These are phyloP conservation scores for Recurvomyces mirabilis DNA, from an alignment of 495 filamentous ascomycete species.

Conservation along the genomic window DNA sequence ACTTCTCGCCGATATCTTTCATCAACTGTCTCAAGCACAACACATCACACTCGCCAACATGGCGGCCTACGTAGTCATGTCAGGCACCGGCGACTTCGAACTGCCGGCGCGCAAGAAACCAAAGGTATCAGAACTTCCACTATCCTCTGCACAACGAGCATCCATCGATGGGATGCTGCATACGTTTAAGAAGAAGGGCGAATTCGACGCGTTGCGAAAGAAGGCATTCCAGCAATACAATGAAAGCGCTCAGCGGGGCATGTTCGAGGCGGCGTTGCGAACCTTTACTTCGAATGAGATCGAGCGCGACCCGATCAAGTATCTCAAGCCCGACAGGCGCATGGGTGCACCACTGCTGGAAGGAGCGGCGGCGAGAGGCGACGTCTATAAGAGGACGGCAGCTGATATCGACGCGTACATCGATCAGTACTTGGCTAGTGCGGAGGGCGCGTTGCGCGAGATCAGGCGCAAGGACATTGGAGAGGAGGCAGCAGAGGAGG, in stretches of 20 bases:
- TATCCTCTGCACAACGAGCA: constrained; percentile 56
- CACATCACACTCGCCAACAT: constrained; percentile 11
- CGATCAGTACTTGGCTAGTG: constrained; percentile 47
- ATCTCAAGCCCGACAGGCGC: constrained; percentile 64
- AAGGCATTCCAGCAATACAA: constrained; percentile 71
- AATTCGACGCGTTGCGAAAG: constrained; percentile 75
- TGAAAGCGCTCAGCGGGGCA: constrained; percentile 26
- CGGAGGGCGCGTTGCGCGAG: constrained; percentile 56
- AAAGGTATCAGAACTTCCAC: constrained; percentile 73
- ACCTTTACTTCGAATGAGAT: constrained; percentile 50
- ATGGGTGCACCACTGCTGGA: constrained; percentile 78
- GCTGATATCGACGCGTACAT: constrained; percentile 56
- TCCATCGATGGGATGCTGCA: constrained; percentile 70
- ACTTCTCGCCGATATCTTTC: no score
- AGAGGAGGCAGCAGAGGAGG: constrained; percentile 54
- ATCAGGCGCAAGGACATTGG: constrained; percentile 65
- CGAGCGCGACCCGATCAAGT: constrained; percentile 56
- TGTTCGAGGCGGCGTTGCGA: constrained; percentile 50
- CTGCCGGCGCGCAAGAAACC: constrained; percentile 51
- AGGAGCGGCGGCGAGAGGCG: constrained; percentile 71
- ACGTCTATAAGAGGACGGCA: constrained; percentile 67
- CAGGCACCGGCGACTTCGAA: constrained; percentile 25
- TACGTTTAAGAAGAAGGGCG: constrained; percentile 83
- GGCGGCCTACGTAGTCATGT: constrained; percentile 23
- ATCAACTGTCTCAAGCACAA: neutral